Base-by-base conservation (phyloP, 768 basidiomycete genomes). In the Xanthoconium stramineum region DNA sequence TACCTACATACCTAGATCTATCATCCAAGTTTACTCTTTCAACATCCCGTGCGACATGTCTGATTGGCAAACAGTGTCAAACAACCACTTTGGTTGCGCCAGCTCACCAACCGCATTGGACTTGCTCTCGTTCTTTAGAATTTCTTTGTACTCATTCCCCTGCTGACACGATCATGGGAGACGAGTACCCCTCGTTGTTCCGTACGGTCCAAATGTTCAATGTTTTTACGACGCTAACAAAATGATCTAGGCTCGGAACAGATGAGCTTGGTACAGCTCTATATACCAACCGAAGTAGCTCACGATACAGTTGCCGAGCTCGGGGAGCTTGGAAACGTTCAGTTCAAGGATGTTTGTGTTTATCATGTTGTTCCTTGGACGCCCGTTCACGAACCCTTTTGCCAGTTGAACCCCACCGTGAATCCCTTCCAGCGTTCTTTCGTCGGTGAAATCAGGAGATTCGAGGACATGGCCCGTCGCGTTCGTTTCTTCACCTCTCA, bases 371-470 rank as follows among this genome's bases (percentile, higher is more conserved):
- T 28, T 60, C 8, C 35, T 17, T 45, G 38, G 29, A 29, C 44
- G 13, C 33, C 39, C 6, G 39, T 53, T 62, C 58, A 53, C 40
- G 49, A 56, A 30, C 33, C 19, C 53, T 33, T 38, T 52, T 28
- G 28, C 5, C 69, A 98, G 95, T 76, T 98, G 63, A 98, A 98
- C 73, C 92, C 95, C 13, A 84, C 83, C 58, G 86, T 98, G 64
- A 98, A 96, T 73, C 91, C 96, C 17, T 99, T 98, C 78, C 96
- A 99, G 79, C 91, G 97, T 60, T 94, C 95, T 6, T 99, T 96
- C 72, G 92, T 97, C 58, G 92, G 90, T 36, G 95, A 97, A 71
- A 93, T 99, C 61, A 86, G 97, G 37, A 86, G 91, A 60, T 83
- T 96, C 57, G 96, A 97, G 71, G 96, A 99, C 69, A 95, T 96